Evolutionary conservation across 73 alveolate species (phyloP), one percentile per base, ranked within the genome.

Genomic region (Tetrahymena thermophila): DNA sequence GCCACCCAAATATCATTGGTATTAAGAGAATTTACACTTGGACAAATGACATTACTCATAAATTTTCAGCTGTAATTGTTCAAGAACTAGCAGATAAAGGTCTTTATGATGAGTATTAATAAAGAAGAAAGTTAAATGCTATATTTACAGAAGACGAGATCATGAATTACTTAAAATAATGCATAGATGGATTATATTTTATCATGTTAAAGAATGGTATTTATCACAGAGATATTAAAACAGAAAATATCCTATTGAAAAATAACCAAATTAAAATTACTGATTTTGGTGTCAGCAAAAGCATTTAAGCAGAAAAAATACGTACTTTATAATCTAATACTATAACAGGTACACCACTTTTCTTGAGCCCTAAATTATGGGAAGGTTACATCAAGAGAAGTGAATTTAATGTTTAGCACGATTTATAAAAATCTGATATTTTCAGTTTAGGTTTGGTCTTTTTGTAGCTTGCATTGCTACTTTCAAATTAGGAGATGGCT

Each of bases 221-320:
- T 19, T 94, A 85, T 19, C 96, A 94, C 55, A 95, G 97, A 89
- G 97, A 95, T 56, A 95, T 95, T 34, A 95, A 95, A 56, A 94
- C 97, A 43, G 97, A 95, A 38, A 95, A 95, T 34, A 85, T 95
- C 17, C 95, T 95, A 9, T 95, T 55, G 37, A 94, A 89, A 17
- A 89, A 95, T 19, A 93, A 89, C 13, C 83, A 93, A 11, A 94
- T 50, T 34, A 95, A 95, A 56, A 56, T 85, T 34, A 93, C 97
- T 89, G 97, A 95, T 95, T 95, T 95, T 89, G 97, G 97, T 50
- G 97, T 95, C 23, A 89, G 95, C 35, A 95, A 89, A 56, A 71
- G 84, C 23, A 43, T 85, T 44, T 84, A 95, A 89, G 56, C 57
- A 31, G 43, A 34, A 10, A 95, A 89, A 43, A 43, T 95, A 21